Base-by-base conservation (phyloP, 2,329 filamentous ascomycete genomes). In the Fusarium piperis region DNA sequence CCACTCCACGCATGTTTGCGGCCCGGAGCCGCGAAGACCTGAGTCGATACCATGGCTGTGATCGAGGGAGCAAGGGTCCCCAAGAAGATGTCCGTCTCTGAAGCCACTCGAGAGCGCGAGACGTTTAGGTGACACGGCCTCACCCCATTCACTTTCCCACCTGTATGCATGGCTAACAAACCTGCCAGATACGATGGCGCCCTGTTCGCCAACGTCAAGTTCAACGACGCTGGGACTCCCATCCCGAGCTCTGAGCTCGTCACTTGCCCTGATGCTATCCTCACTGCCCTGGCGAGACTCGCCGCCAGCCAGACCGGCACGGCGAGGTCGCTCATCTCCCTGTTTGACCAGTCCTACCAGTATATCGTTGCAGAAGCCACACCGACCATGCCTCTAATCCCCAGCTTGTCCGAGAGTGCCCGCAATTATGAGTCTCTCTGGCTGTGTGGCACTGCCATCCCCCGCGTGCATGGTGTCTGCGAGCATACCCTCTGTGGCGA, bases 361-460 rank as follows among this genome's bases (percentile, higher is more conserved):
- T 83, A 87, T 61, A 78, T 88, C 33, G 77, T 89, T n/a, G 85
- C 86, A 48, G 87, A 89, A 67, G 85, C 86, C 7, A 86, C 85
- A 1, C 79, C 80, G 1, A 79, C 78, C 1, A 77, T 83, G 3
- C 82, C 81, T 0, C 73, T 88, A 6, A 58, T 72, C 12, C 70
- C 78, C 0, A 67, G 35, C 2, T 51, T 74, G 9, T 60, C 62
- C 5, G 64, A 59, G 13, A 62, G 72, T 4, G 41, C 65, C 2
- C 68, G 62, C 13, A 30, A 63, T 6, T 18, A 59, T 0, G 66
- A 70, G 5, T 39, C 26, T 4, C 72, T 81, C 0, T 76, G 72
- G 70, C 71, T 80, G 7, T 80, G 79, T 20, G 78, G 78, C 46
- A 75, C 74, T 10, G 78, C 77, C 32, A 78, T 81, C 11, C 78